Base-by-base conservation (phyloP, 1,139 yeast species). In the Yamadazyma siamensis region DNA sequence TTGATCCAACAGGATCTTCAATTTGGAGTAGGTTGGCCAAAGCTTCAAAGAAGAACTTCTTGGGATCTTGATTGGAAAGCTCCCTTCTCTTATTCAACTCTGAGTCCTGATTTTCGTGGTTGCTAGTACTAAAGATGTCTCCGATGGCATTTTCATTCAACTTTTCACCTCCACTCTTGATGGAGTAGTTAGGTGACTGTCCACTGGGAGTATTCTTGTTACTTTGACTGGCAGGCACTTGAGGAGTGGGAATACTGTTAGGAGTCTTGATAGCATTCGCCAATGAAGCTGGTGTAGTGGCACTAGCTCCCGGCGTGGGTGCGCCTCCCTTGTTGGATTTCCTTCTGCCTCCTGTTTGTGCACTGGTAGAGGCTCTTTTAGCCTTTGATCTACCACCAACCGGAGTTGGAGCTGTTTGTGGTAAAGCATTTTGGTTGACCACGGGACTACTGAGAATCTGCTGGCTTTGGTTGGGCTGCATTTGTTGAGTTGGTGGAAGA, bases 21-120 rank as follows among this genome's bases (percentile, higher is more conserved):
- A 75, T 45, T 27, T 69, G 75, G 36, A 75, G 54, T 23, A 73
- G 54, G 45, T 75, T 75, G 8, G 75, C 83, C 37, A 75, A 55
- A 1, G 79, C 64, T 0, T 77, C 71, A 32, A 68, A 58, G 47
- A 75, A 71, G 49, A 72, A 75, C 36, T 59, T 57, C 31, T 69
- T 67, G 0, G 80, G 75, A 42, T 75, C 74, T 15, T 50, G 44
- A 29, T 50, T 50, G 1, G 74, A 68, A 31, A 75, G 58, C 29
- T 70, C 75, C 31, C 75, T 59, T 34, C 81, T 54, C 39, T 58
- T 65, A 21, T 62, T 57, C 36, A 62, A 54, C 34, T 59, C 62
- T 10, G 57, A 45, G 40, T 67, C 71, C 18, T 32, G 39, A 3
- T 34, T 19, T 12, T 30, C 15, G 36, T 43, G 29, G 17, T 33